Conservation (phyloP, 345 rosid species). For the Nasturtium officinale region DNA sequence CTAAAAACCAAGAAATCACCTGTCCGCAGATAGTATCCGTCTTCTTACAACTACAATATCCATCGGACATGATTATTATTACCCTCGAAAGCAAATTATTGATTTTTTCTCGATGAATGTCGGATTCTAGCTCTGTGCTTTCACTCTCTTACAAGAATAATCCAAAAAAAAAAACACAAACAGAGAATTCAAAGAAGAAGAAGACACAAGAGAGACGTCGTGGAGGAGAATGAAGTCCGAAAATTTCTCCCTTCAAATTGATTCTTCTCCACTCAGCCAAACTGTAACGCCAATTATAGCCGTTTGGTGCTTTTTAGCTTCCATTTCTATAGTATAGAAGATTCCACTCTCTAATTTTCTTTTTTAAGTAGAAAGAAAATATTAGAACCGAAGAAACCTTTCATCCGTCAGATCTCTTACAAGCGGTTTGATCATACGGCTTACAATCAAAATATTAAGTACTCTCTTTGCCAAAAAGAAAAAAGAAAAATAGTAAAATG, state of each 20-base stretch:
- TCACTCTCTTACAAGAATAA: background rate
- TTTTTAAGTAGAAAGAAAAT: background rate
- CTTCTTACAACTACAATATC: constrained; percentile 75
- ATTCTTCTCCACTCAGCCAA: constrained; percentile 1
- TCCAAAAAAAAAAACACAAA: background rate
- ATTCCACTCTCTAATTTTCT: background rate
- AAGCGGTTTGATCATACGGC: background rate
- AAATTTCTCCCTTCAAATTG: background rate
- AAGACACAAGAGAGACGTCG: background rate
- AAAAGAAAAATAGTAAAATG: constrained; percentile 20
- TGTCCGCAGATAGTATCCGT: constrained; percentile 74
- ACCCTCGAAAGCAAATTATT: background rate
- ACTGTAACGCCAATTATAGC: constrained; percentile 24
- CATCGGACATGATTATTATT: constrained; percentile 58
- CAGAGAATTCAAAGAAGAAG: background rate
- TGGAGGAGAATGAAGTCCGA: constrained; percentile 5
- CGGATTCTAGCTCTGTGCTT: background rate
- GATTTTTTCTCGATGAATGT: background rate
- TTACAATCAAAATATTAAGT: background rate
- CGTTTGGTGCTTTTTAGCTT: constrained; percentile 30
- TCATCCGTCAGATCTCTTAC: constrained; percentile 19
- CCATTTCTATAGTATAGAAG: background rate
- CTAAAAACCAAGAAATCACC: constrained; percentile 42
- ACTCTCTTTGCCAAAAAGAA: background rate
- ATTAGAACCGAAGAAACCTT: background rate